Evolutionary conservation across 2,329 filamentous ascomycete genomes (phyloP).

Genomic region (Dryadomyces quercus-mongolicae): DNA sequence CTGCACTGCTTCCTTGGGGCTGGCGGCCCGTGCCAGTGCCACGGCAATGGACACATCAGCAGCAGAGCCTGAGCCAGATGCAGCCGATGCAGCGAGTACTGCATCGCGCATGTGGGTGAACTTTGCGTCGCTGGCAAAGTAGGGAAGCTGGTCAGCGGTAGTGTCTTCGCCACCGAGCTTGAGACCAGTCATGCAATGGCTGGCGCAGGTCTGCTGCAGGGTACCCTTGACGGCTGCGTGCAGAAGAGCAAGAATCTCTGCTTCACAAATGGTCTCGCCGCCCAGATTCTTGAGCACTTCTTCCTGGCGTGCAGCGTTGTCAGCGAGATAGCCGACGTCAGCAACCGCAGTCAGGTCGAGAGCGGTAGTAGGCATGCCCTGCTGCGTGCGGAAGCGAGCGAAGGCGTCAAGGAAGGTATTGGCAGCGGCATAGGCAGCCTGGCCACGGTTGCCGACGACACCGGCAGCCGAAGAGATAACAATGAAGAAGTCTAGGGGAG

Average conservation of each 20-base stretch:
- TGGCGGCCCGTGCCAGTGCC: conserved; percentile 26
- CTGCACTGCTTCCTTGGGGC: conserved; percentile 29
- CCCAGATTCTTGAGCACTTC: conserved; percentile 20
- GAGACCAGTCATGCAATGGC: conserved; percentile 40
- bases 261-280: conserved; percentile 12
- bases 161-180: conserved; percentile 19
- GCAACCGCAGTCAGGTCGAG: conserved; percentile 41
- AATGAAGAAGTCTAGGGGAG: conserved; percentile 31
- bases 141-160: conserved; percentile 29
- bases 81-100: conserved; percentile 19
- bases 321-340: conserved; percentile 36
- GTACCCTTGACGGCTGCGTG: conserved; percentile 10
- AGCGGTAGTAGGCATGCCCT: conserved; percentile 23
- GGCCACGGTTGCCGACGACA: conserved; percentile 15
- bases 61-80: conserved; percentile 7
- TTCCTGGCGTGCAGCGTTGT: conserved; percentile 31
- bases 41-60: conserved; percentile 28
- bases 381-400: conserved; percentile 22
- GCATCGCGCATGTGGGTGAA: conserved; percentile 33
- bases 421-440: conserved; percentile 25
- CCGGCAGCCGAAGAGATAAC: conserved; percentile 30
- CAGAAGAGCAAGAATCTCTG: conserved; percentile 11
- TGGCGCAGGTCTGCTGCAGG: conserved; percentile 16
- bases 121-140: conserved; percentile 40
- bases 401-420: conserved; percentile 29